Evolutionary conservation across 202 grass and related monocot genomes (phyloP).

Genomic region (Musa balbisiana): DNA sequence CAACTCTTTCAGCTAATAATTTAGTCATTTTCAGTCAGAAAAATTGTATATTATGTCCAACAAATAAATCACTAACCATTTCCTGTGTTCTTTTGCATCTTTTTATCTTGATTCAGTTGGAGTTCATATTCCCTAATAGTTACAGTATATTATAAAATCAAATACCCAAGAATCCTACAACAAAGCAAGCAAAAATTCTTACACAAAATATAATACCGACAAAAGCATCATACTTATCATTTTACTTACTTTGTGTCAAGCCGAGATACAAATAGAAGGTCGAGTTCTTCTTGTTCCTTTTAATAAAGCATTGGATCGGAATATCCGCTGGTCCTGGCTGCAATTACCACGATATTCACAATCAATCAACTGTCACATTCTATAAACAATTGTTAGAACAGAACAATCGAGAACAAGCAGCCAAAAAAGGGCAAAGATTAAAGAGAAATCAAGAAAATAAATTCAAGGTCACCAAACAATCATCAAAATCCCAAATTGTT

Average conservation of each 20-base stretch:
- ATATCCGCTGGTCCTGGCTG: constrained; percentile 72
- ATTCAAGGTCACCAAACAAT: too few relatives aligned
- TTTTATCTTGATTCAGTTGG: not conserved
- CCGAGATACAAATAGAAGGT: constrained; percentile 75
- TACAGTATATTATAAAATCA: not conserved
- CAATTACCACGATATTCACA: constrained; percentile 19
- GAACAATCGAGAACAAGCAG: not conserved
- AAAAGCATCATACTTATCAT: not conserved
- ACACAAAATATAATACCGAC: not conserved
- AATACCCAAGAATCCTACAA: not conserved
- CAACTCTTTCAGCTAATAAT: too few relatives aligned
- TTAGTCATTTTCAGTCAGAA: too few relatives aligned
- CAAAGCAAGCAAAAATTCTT: not conserved
- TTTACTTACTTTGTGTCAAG: constrained; percentile 62
- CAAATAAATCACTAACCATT: not conserved
- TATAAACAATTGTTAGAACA: not conserved
- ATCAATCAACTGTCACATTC: not conserved
- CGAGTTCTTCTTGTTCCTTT: constrained; percentile 87
- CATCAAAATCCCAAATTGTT: too few relatives aligned
- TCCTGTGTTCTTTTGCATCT: too few relatives aligned
- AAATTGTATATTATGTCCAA: too few relatives aligned
- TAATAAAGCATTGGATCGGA: constrained; percentile 81
- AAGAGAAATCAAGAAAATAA: not conserved
- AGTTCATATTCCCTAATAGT: not conserved
- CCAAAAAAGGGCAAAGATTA: not conserved